Base-by-base conservation (phyloP, 352 stramenopile genomes). In the Elongisporangium undulatum region DNA sequence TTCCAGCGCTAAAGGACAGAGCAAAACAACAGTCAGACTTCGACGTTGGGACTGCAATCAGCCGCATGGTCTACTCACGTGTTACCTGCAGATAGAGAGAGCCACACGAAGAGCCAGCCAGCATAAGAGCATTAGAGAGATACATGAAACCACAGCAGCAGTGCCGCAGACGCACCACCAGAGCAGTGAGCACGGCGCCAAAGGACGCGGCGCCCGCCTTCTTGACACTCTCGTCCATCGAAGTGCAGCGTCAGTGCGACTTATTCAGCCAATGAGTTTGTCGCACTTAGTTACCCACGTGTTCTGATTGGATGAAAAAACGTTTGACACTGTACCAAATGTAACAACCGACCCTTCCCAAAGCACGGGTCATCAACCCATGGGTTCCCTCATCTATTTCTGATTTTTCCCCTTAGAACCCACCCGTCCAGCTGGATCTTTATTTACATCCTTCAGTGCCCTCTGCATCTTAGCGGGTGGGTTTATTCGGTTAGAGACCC, bases 171-270 rank as follows among this genome's bases (percentile, higher is more conserved):
- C 72, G 64, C 59, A 90, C 84, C 61, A 86, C 73, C 20, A 90
- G 68, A 13, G 84, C 79, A 21, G 84, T 92, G 63, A 91, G 67
- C 56, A 90, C 63, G 10, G 80, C 79, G 56, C 84, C 80, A 34
- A 90, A 41, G 24, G 82, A 89, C 55, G 84, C 84, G 13, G 82
- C 75, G 16, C 60, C 50, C 10, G 77, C 75, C 66, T 90, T 94
- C 75, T 87, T 83, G 49, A 80, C 21, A 57, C 67, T 81, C 63
- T 90, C 81, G 50, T 93, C 84, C 72, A 90, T 87, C 9, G 5
- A 41, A 34, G 26, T 34, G 26, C 26, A 34, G 26, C 26, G 29
- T 41, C 29, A 41, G 5, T 6, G 29, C 29, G 29, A 41, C 29
- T 41, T 41, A 41, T 41, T 41, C 29, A 41, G 8, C 29, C 29